Evolutionary conservation across 306 rosid species (phyloP).

Genomic region (Lotus japonicus): DNA sequence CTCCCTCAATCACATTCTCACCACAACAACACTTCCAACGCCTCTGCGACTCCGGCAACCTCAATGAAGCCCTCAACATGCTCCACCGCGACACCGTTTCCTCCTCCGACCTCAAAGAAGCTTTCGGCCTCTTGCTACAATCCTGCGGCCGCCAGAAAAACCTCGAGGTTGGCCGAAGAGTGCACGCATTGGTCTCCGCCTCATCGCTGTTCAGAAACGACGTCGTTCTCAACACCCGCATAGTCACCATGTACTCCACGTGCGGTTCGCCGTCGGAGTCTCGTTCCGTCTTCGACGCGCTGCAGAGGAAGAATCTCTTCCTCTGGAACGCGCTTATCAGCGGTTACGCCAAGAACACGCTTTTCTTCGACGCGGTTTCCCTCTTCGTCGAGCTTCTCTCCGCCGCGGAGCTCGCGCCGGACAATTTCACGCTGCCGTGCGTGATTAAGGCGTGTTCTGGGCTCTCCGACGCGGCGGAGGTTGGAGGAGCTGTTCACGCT

Average conservation of each 20-base stretch:
- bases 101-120: not conserved
- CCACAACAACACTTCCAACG: conserved; percentile 28
- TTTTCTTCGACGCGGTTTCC: conserved; percentile 34
- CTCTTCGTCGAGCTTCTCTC: conserved; percentile 43
- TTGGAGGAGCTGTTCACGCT: conserved; percentile 59
- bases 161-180: conserved; percentile 46
- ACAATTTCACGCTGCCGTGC: conserved; percentile 64
- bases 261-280: conserved; percentile 58
- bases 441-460: conserved; percentile 62
- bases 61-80: conserved; percentile 42
- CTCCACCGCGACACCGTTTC: conserved; percentile 16
- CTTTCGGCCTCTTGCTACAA: conserved; percentile 42
- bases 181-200: conserved; percentile 39
- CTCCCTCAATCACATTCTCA: too few species aligned
- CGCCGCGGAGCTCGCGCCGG: conserved; percentile 48
- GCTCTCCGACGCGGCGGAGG: conserved; percentile 30
- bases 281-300: conserved; percentile 41
- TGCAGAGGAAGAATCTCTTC: conserved; percentile 41
- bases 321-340: conserved; percentile 79
- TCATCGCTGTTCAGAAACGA: conserved; percentile 38
- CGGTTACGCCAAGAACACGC: conserved; percentile 49
- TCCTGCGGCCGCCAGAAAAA: conserved; percentile 46
- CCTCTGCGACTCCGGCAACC: conserved; percentile 43
- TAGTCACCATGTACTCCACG: conserved; percentile 63
- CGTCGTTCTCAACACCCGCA: conserved; percentile 59